These are phyloP conservation scores for Rhizophora apiculata DNA, from an alignment of 345 rosid genomes.

Conservation along the genomic window DNA sequence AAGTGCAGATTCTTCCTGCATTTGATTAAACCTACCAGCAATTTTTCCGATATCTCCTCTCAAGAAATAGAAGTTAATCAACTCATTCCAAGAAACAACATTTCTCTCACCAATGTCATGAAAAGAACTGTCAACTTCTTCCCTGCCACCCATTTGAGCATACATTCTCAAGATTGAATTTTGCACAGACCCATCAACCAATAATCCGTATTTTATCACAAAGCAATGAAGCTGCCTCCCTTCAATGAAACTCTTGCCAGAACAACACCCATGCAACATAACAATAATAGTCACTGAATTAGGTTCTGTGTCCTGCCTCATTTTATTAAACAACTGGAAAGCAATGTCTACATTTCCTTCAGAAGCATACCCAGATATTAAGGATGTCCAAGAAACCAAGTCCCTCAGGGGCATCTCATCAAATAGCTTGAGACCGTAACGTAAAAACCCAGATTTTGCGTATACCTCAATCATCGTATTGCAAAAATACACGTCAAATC, in stretches of 20 bases:
- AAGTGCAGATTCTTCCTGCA: constrained; percentile 17
- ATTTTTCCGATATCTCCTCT: constrained; percentile 18
- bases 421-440: constrained; percentile 24
- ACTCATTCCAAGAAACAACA: constrained; percentile 34
- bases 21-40: constrained; percentile 12
- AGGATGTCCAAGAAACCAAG: constrained; percentile 38
- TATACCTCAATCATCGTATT: constrained; percentile 35
- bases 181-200: constrained; percentile 24
- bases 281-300: constrained; percentile 36
- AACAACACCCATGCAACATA: constrained; percentile 35
- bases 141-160: constrained; percentile 6
- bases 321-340: constrained; percentile 27
- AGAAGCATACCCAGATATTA: constrained; percentile 31
- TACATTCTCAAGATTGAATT: constrained; percentile 36
- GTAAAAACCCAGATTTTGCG: constrained; percentile 12
- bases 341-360: constrained; percentile 20
- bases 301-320: constrained; percentile 30
- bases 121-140: constrained; percentile 27
- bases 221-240: constrained; percentile 34
- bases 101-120: constrained; percentile 24
- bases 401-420: constrained; percentile 36
- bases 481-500: constrained; percentile 31
- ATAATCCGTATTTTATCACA: constrained; percentile 26
- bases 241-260: constrained; percentile 6
- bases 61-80: constrained; percentile 27